phyloP scores from a whole-genome alignment of 2,329 filamentous ascomycete species.

The Fusarium tricinctum region DNA sequence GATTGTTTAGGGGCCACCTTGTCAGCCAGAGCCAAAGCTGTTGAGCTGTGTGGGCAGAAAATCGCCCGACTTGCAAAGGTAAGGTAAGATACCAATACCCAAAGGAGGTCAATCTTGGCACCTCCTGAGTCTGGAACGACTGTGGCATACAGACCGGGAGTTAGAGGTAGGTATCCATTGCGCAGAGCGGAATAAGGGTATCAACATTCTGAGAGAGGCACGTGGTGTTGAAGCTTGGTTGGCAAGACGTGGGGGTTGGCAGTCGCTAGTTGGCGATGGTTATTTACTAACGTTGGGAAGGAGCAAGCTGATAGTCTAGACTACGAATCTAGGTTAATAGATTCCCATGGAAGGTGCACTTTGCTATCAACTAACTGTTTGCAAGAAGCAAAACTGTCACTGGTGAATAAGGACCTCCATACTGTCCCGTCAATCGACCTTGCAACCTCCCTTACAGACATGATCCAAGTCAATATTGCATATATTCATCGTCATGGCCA shows the following conservation, averaged over 20 bases:
- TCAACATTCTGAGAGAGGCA: conserved; percentile 34
- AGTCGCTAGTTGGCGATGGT: not conserved
- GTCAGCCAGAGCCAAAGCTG: conserved; percentile 13
- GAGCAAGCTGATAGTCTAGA: not conserved
- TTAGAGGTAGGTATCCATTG: conserved; percentile 9
- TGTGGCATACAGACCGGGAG: conserved; percentile 39
- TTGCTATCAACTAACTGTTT: not conserved
- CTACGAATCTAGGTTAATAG: not conserved
- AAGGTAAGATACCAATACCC: conserved; percentile 1
- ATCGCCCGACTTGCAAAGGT: conserved; percentile 14
- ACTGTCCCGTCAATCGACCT: not conserved
- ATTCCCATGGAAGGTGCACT: not conserved
- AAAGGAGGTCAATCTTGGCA: not conserved
- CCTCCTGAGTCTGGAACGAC: conserved; percentile 24
- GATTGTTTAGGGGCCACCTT: conserved; percentile 16
- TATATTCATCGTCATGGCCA: not conserved
- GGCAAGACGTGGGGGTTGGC: conserved; percentile 34
- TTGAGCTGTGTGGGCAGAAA: conserved; percentile 9
- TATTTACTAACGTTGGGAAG: not conserved
- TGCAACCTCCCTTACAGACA: conserved; percentile 2
- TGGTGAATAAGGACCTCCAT: not conserved
- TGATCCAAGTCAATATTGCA: conserved; percentile 8
- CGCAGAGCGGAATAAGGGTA: conserved; percentile 7
- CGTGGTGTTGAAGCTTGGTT: conserved; percentile 45
- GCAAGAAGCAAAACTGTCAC: not conserved